Conservation (phyloP, 345 rosid species). For the Moringa oleifera region DNA sequence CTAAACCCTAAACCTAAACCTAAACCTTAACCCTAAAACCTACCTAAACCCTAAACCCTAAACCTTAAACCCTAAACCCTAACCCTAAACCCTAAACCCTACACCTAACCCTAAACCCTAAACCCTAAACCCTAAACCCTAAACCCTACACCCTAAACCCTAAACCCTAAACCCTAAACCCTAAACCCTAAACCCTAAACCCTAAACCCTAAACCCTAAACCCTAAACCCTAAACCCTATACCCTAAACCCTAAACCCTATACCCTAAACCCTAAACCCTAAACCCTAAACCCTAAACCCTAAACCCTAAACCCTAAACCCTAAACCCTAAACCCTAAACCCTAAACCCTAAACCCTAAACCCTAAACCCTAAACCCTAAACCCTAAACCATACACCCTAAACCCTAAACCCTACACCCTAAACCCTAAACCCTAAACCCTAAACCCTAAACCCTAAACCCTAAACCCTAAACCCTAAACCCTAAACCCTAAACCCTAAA, state of each 20-base stretch:
- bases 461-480: background rate
- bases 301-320: background rate
- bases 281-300: background rate
- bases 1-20: background rate
- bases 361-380: background rate
- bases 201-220: background rate
- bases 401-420: no score
- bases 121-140: background rate
- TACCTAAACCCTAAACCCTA: background rate
- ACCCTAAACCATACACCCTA: no score
- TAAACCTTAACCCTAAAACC: background rate
- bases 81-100: background rate
- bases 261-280: no score
- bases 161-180: background rate
- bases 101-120: background rate
- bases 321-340: background rate
- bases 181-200: background rate
- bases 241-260: no score
- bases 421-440: background rate
- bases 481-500: background rate
- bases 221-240: no score
- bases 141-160: background rate
- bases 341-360: background rate
- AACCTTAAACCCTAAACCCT: background rate
- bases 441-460: background rate